Percentiles rank a stretch among this genome's conserved stretches.
Evolutionary conservation across 2,329 filamentous ascomycete species (phyloP).

Genomic region (Colletotrichum brevisporum): DNA sequence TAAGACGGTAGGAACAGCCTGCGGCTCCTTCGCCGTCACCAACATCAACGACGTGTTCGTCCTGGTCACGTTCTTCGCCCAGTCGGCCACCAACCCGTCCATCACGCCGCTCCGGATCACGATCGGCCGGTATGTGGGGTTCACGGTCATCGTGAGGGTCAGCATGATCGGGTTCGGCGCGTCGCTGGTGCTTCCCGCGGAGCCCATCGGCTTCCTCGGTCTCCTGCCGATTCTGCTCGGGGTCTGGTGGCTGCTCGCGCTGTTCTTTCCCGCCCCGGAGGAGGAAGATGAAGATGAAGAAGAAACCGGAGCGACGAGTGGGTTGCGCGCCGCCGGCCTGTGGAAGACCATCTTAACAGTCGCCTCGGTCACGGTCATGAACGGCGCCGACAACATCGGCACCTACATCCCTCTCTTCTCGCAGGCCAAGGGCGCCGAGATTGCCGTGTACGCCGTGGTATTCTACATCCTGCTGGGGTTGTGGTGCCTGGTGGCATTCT

Average conservation of each 20-base stretch:
- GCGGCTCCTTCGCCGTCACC: slow-evolving; percentile 48
- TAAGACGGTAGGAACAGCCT: slow-evolving; percentile 45
- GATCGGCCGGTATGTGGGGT: slow-evolving; percentile 50
- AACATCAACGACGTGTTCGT: slow-evolving; percentile 56
- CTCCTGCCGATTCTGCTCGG: slow-evolving; percentile 51
- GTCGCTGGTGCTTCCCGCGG: slow-evolving; percentile 48
- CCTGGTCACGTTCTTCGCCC: slow-evolving; percentile 54
- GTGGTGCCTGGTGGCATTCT: slow-evolving; percentile 48
- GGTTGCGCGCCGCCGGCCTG: slow-evolving; percentile 23
- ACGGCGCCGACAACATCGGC: slow-evolving; percentile 53
- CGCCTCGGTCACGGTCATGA: slow-evolving; percentile 50
- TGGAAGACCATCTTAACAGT: slow-evolving; percentile 48
- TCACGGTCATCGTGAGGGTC: slow-evolving; percentile 51
- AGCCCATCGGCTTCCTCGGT: slow-evolving; percentile 54
- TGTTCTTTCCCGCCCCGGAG: slow-evolving; percentile 37
- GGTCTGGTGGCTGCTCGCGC: slow-evolving; percentile 46
- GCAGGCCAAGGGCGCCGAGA: slow-evolving; percentile 48
- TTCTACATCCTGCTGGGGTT: slow-evolving; percentile 51
- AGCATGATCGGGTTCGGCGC: slow-evolving; percentile 53
- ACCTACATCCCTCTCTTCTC: slow-evolving; percentile 53
- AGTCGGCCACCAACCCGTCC: slow-evolving; percentile 46
- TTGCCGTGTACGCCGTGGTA: slow-evolving; percentile 50
- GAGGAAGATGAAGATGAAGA: slow-evolving; percentile 31
- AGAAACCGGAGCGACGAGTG: slow-evolving; percentile 11
- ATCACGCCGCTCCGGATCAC: slow-evolving; percentile 44